Percentiles rank a stretch among this genome's conserved stretches.
Conservation (phyloP, 371 early-diverging fungal species). For the Actinomortierella wolfii region DNA sequence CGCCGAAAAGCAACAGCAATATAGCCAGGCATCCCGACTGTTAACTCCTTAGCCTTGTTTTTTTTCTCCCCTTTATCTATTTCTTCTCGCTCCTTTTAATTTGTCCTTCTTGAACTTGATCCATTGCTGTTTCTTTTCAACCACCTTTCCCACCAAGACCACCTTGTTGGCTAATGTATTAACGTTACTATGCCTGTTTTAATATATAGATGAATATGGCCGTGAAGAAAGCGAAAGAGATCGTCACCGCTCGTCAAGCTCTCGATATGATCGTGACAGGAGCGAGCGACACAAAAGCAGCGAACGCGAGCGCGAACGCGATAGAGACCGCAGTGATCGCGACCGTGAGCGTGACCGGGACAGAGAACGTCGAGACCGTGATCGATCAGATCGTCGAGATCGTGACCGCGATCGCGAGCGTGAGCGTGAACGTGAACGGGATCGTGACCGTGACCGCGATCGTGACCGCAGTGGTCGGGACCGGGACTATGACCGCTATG, state of each 20-base stretch:
- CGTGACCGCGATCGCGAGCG: slow-evolving; percentile 23
- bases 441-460: slow-evolving; percentile 16
- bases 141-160: too few relatives aligned
- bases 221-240: slow-evolving; percentile 38
- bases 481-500: slow-evolving; percentile 39
- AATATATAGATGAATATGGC: background rate
- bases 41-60: too few relatives aligned
- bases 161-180: too few relatives aligned
- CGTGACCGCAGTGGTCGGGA: slow-evolving; percentile 47
- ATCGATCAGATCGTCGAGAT: slow-evolving; percentile 18
- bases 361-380: slow-evolving; percentile 47
- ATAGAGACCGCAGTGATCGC: slow-evolving; percentile 32
- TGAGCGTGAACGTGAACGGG: background rate
- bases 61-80: too few relatives aligned
- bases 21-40: too few relatives aligned
- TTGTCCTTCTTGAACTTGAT: too few relatives aligned
- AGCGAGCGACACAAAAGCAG: slow-evolving; percentile 41
- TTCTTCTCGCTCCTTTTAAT: too few relatives aligned
- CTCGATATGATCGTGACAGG: slow-evolving; percentile 44
- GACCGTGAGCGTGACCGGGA: slow-evolving; percentile 46
- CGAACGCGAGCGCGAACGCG: slow-evolving; percentile 48
- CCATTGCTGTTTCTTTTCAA: too few relatives aligned
- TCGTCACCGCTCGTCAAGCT: slow-evolving; percentile 42
- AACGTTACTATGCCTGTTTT: too few relatives aligned
- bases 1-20: too few relatives aligned